Percentiles rank a stretch among this genome's conserved stretches.
phyloP scores from a whole-genome alignment of 2,329 filamentous ascomycete genomes.

The Mycosphaerella sp. region DNA sequence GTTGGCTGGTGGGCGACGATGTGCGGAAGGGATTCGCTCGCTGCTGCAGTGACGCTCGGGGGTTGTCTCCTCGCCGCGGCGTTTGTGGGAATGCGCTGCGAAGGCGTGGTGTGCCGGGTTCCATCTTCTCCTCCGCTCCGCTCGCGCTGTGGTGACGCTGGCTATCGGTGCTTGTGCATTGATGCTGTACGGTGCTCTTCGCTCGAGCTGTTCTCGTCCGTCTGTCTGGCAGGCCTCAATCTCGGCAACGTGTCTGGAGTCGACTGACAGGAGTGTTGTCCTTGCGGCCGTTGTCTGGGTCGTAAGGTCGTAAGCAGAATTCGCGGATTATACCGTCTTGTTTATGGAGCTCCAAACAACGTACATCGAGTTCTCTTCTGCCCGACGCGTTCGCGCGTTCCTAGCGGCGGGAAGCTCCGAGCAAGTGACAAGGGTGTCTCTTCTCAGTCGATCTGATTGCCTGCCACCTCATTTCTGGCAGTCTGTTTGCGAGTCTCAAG shows the following conservation, averaged over 20 bases:
- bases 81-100: slow-evolving; percentile 76
- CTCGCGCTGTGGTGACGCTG: background rate
- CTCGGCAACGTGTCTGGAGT: too few species aligned
- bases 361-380: background rate
- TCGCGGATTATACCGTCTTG: background rate
- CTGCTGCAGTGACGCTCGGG: slow-evolving; percentile 1
- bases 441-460: too few species aligned
- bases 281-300: background rate
- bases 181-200: background rate
- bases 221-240: too few species aligned
- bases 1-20: slow-evolving; percentile 26
- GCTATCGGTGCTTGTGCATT: background rate
- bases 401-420: background rate
- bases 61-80: slow-evolving; percentile 7
- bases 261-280: background rate
- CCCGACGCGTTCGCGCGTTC: background rate
- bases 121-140: slow-evolving; percentile 3
- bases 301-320: slow-evolving; percentile 1
- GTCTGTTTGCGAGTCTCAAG: background rate
- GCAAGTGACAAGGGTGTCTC: background rate
- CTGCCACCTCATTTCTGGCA: background rate
- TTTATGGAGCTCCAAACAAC: background rate
- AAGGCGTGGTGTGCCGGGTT: slow-evolving; percentile 63
- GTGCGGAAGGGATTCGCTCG: slow-evolving; percentile 13
- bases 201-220: background rate